Base-by-base conservation (phyloP, 306 rosid genomes). In the Herpetospermum pedunculosum region DNA sequence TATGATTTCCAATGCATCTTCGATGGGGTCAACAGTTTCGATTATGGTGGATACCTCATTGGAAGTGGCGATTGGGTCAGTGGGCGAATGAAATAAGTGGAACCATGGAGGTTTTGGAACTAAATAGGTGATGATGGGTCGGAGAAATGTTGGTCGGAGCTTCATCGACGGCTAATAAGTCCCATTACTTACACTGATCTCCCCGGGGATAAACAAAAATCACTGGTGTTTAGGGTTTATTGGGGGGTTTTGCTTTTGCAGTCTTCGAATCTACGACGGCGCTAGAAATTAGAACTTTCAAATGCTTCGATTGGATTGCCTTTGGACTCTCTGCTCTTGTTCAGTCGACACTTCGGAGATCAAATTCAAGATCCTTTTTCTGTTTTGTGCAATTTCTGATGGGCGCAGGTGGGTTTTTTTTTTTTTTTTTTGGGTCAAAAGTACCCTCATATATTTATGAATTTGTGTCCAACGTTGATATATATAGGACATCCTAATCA, bases 1-100 rank as follows among this genome's bases (percentile, higher is more conserved):
- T 21, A 80, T 53, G 30, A 16, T 43, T 0, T 74, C 72, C 37
- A 69, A 76, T 37, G 77, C 77, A 30, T 57, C 63, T 68, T 35
- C 80, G 44, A 69, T 25, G 11, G 53, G 83, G 8, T 38, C 29
- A 15, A n/a, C 75, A 16, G 49, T 76, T 11, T 76, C 75, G 11
- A 85, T 72, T 18, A 78, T 72, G 65, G 87, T 29, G 23, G 77
- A 26, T 62, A 85, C 67, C 67, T 78, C 83, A 65, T 49, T 59
- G 75, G 80, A 54, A 15, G 67, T 28, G 35, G 53, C 57, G 44
- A 77, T 11, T 21, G 13, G 38, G 40, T 49, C 47, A 10, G 81
- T 47, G 34, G 44, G 53, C 72, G 83, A 52, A 59, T 58, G 76
- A 49, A 26, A 75, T 12, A 6, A 43, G 43, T 60, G 76, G 35